Conservation (phyloP, 352 stramenopile species). For the Phytophthora idaei region DNA sequence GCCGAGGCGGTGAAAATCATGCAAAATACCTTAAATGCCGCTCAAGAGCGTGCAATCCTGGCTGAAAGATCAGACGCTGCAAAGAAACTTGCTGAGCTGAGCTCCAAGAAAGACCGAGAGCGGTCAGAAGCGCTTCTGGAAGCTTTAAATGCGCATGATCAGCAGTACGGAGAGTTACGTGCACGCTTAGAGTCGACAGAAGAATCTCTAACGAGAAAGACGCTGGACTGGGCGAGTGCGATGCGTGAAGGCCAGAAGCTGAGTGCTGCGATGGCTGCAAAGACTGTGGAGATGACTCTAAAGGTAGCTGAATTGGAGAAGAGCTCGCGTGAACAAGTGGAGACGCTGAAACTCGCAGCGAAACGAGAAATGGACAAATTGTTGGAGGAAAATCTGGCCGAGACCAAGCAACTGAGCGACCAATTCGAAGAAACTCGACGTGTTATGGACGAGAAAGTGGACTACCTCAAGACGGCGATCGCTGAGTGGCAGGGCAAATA, state of each 20-base stretch:
- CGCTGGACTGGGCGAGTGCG: conserved; percentile 34
- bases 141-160: conserved; percentile 32
- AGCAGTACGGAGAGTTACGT: conserved; percentile 35
- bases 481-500: conserved; percentile 69
- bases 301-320: conserved; percentile 44
- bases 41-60: conserved; percentile 41
- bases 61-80: conserved; percentile 39
- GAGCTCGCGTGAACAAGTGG: conserved; percentile 50
- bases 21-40: conserved; percentile 25
- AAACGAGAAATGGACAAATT: conserved; percentile 74
- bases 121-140: conserved; percentile 33
- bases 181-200: conserved; percentile 29
- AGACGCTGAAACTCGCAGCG: conserved; percentile 54
- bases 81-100: conserved; percentile 37
- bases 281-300: conserved; percentile 40
- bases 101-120: conserved; percentile 49
- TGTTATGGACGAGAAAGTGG: conserved; percentile 61
- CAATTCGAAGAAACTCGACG: conserved; percentile 71
- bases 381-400: conserved; percentile 67
- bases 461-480: conserved; percentile 46
- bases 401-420: conserved; percentile 70
- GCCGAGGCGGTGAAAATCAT: conserved; percentile 31
- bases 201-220: conserved; percentile 36
- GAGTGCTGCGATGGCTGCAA: conserved; percentile 36
- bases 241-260: conserved; percentile 40